phyloP scores from a whole-genome alignment of 163 green algal species.

The Volvox carteri region DNA sequence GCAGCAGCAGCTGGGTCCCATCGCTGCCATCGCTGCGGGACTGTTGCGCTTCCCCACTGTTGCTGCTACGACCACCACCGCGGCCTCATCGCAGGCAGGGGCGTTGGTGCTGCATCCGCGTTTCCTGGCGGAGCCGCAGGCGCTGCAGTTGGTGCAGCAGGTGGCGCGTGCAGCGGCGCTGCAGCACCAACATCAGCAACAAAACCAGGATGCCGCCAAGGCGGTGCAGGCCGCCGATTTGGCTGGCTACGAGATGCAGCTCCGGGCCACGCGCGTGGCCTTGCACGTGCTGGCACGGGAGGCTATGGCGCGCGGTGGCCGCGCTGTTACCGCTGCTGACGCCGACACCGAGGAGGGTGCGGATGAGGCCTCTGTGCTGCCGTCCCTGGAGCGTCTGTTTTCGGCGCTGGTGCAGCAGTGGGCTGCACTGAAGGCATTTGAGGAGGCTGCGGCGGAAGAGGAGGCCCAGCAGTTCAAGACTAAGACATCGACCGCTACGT shows the following conservation, averaged over 20 bases:
- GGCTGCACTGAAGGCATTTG: slow-evolving; percentile 73
- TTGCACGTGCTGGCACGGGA: slow-evolving; percentile 53
- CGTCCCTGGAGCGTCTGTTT: slow-evolving; percentile 48
- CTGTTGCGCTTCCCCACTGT: slow-evolving; percentile 42
- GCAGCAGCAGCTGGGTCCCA: slow-evolving; percentile 25
- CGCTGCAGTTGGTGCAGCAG: slow-evolving; percentile 43
- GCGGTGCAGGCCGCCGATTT: slow-evolving; percentile 39
- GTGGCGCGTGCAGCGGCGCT: slow-evolving; percentile 11
- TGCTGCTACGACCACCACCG: background rate
- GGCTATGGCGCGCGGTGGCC: slow-evolving; percentile 34
- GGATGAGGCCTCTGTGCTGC: background rate
- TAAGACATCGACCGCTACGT: slow-evolving; percentile 74
- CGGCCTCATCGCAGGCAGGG: background rate
- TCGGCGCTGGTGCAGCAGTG: slow-evolving; percentile 53
- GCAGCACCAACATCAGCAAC: slow-evolving; percentile 2
- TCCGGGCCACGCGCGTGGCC: slow-evolving; percentile 53
- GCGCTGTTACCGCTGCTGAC: background rate
- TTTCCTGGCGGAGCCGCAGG: slow-evolving; percentile 39
- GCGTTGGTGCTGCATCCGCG: background rate
- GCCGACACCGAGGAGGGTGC: background rate
- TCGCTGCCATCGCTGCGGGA: background rate
- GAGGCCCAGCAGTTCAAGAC: slow-evolving; percentile 90
- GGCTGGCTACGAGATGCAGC: slow-evolving; percentile 58
- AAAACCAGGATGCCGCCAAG: background rate
- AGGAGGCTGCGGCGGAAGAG: slow-evolving; percentile 77